A percentile compares a stretch with the other conserved stretches of the same genome.
phyloP scores from a whole-genome alignment of 345 rosid species.

The Populus nigra region DNA sequence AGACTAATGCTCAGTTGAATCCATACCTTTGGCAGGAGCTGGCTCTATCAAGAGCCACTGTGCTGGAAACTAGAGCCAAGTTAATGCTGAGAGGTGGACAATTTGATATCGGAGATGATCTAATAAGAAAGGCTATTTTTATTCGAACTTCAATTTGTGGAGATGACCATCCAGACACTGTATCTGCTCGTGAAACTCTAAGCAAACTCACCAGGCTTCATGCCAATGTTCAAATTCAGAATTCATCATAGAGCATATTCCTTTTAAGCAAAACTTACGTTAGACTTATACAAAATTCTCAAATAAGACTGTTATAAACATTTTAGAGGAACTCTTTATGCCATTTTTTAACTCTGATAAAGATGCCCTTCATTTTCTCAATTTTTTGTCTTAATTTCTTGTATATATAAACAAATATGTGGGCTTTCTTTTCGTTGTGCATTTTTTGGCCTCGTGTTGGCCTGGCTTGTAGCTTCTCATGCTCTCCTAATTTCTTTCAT shows the following conservation, averaged over 20 bases:
- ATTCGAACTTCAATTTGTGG: slow-evolving; percentile 87
- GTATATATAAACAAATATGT: background rate
- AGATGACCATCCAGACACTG: slow-evolving; percentile 78
- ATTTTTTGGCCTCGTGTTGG: background rate
- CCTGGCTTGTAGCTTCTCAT: background rate
- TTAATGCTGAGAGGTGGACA: slow-evolving; percentile 84
- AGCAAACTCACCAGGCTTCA: slow-evolving; percentile 80
- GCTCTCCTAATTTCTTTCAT: background rate
- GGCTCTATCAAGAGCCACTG: slow-evolving; percentile 77
- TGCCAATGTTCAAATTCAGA: slow-evolving; percentile 66
- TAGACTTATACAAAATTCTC: slow-evolving; percentile 43
- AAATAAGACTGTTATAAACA: slow-evolving; percentile 40
- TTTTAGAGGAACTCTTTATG: slow-evolving; percentile 26
- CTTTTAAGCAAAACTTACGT: slow-evolving; percentile 37
- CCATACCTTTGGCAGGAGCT: slow-evolving; percentile 93
- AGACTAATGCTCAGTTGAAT: slow-evolving; percentile 78
- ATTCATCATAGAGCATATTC: slow-evolving; percentile 51
- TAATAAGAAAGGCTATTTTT: slow-evolving; percentile 83
- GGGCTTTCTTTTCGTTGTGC: background rate
- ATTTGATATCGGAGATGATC: slow-evolving; percentile 79
- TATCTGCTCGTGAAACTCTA: slow-evolving; percentile 73
- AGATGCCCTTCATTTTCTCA: slow-evolving; percentile 2
- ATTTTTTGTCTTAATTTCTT: background rate
- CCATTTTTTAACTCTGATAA: slow-evolving; percentile 14
- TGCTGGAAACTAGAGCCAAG: slow-evolving; percentile 90